These are phyloP conservation scores for Nitzschia putrida DNA, from an alignment of 108 stramenopile species.

Conservation along the genomic window DNA sequence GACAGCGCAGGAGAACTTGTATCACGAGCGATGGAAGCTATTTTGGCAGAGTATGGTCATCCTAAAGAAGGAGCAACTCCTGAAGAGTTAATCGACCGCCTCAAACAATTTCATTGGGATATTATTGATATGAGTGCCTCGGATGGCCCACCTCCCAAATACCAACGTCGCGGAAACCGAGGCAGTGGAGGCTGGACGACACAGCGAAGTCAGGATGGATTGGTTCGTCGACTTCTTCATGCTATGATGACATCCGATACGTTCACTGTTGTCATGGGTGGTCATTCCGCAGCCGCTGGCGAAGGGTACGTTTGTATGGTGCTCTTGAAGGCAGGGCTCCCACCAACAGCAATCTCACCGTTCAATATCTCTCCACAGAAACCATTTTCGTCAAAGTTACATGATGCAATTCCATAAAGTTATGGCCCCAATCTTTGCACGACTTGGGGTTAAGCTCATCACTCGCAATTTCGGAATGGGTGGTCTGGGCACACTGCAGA, in stretches of 20 bases:
- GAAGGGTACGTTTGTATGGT: conserved; percentile 20
- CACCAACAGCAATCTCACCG: background rate
- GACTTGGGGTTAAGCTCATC: conserved; percentile 61
- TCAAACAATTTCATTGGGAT: conserved; percentile 63
- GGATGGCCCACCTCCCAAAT: conserved; percentile 30
- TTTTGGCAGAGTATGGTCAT: conserved; percentile 70
- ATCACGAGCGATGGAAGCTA: conserved; percentile 68
- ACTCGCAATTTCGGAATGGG: conserved; percentile 67
- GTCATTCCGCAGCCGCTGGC: conserved; percentile 64
- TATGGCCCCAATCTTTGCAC: conserved; percentile 72
- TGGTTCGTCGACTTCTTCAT: conserved; percentile 76
- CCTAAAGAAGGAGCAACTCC: conserved; percentile 55
- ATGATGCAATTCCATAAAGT: conserved; percentile 70
- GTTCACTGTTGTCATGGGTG: conserved; percentile 76
- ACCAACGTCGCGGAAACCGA: conserved; percentile 25
- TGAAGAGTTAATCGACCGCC: conserved; percentile 44
- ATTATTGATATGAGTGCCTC: conserved; percentile 49
- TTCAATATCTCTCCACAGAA: conserved; percentile 32
- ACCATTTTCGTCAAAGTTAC: conserved; percentile 76
- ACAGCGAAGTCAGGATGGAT: conserved; percentile 58
- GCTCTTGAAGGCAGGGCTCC: background rate
- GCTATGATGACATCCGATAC: conserved; percentile 83
- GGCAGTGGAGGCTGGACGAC: conserved; percentile 83
- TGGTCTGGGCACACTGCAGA: conserved; percentile 60
- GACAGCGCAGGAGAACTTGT: conserved; percentile 72